Percentiles rank a stretch among this genome's conserved stretches.
Evolutionary conservation across 352 stramenopile species (phyloP).

Genomic region (Hyaloperonospora arabidopsidis): DNA sequence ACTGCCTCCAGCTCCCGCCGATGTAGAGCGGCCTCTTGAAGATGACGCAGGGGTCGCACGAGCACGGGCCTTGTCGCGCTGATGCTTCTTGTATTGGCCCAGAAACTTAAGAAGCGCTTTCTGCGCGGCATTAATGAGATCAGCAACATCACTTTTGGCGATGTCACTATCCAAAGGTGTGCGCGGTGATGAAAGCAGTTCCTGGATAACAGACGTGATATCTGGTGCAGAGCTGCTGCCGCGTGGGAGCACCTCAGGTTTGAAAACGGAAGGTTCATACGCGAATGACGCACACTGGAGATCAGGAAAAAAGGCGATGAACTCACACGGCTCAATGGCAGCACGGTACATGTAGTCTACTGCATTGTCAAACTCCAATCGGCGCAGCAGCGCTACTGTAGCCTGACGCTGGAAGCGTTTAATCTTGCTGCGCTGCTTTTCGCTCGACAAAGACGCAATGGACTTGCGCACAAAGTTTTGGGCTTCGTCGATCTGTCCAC

Average conservation of each 20-base stretch:
- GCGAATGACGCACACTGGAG: slow-evolving; percentile 74
- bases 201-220: slow-evolving; percentile 69
- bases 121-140: slow-evolving; percentile 49
- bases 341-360: slow-evolving; percentile 83
- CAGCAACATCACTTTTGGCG: slow-evolving; percentile 41
- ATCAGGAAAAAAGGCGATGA: slow-evolving; percentile 82
- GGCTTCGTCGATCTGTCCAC: slow-evolving; percentile 79
- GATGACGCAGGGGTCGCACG: slow-evolving; percentile 32
- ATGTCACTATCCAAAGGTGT: slow-evolving; percentile 49
- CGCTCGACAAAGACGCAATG: slow-evolving; percentile 52
- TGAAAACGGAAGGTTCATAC: slow-evolving; percentile 76
- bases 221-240: slow-evolving; percentile 64
- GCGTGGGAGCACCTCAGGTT: slow-evolving; percentile 74
- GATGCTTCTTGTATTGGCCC: slow-evolving; percentile 73
- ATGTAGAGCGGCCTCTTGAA: slow-evolving; percentile 32
- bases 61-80: slow-evolving; percentile 57
- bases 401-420: slow-evolving; percentile 84
- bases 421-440: slow-evolving; percentile 85
- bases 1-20: slow-evolving; percentile 9
- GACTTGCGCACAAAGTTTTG: slow-evolving; percentile 81
- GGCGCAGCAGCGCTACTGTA: slow-evolving; percentile 62
- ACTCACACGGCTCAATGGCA: slow-evolving; percentile 78
- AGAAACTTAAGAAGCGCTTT: slow-evolving; percentile 80
- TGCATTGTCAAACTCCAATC: slow-evolving; percentile 70
- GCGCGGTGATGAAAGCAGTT: slow-evolving; percentile 47